Evolutionary conservation across 164 flowering plant species (phyloP), one percentile per base, ranked within the genome.

Genomic region (Magnolia kwangsiensis): DNA sequence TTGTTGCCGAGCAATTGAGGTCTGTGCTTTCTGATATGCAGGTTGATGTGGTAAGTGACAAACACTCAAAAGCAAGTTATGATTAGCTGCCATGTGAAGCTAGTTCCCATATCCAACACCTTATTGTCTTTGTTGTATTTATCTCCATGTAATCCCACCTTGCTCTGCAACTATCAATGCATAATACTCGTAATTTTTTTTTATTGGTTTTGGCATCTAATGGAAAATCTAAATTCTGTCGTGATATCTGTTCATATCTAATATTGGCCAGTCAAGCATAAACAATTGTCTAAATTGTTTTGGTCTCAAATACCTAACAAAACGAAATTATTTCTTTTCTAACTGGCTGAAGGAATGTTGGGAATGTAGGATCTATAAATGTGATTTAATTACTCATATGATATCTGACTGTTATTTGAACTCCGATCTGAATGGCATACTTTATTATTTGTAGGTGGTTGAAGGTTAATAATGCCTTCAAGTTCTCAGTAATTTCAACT

Each of bases 11-110:
- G 75, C 99, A 92, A 80, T 72, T 96, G 85, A 89, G 81, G 76
- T 96, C 99, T 6, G 95, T 94, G 67, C 91, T 96, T 5, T 90
- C 97, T 63, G 99, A 94, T 80, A 94, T 96, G 98, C 87, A 82
- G 65, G 93, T 95, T 72, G 92, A 94, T 79, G 97, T 94, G 89
- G 99, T 94, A 85, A 87, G 89, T 80, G 24, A 9, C 20, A 1
- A 37, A n/a, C 7, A 71, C 23, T 23, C 24, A 20, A 45, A 20
- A 16, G n/a, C 21, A 51, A 55, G 59, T 75, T 37, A 3, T 75
- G 61, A 65, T n/a, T 65, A 23, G n/a, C 49, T 45, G 24, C 27
- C 37, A 55, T 19, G 2, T 27, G 16, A 67, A 67, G 45, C 67
- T 21, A 67, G 23, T 67, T 67, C 16, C 13, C 16, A 16, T 14